Evolutionary conservation across 169 alveolate genomes (phyloP), one percentile per base, ranked within the genome.

Genomic region (Plasmodium vinckei): DNA sequence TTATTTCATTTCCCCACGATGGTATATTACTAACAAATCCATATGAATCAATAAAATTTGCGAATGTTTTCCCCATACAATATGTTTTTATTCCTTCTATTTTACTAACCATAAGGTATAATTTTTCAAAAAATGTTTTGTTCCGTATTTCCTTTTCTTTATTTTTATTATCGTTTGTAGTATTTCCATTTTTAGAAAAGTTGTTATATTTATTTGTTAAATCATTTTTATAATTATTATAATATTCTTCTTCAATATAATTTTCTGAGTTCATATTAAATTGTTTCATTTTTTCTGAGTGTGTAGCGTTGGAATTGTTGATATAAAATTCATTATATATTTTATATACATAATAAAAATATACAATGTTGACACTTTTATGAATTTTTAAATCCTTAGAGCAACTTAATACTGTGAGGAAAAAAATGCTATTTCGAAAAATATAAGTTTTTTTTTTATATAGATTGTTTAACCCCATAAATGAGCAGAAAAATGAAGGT

Each of bases 1-100:
- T 93, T 91, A 93, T 92, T 70, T 93, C 96, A 73, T 93, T 93
- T 42, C 94, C 96, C 96, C 96, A 93, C 6, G 95, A 92, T 25
- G 96, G 96, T n/a, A 92, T 87, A 44, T 82, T 72, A 64, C 94
- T 87, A 42, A 93, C 94, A 56, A 93, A 68, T 44, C 92, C 92
- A 72, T 89, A 93, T 60, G 93, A 92, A 51, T 93, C 95, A 65
- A 93, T 92, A 60, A 93, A 93, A 60, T 90, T 89, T 17, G 91
- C 68, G 49, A 68, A 70, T 39, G 90, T 51, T 88, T 69, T 70
- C 1, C 87, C 60, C 75, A 71, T 49, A 82, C 95, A 42, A 75
- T 64, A 75, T 17, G 77, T 49, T 87, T 75, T 56, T 87, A 92
- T 42, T 87, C 94, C 87, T 21, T 64, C 67, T 25, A 49, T 65